phyloP scores from a whole-genome alignment of 2,329 filamentous ascomycete species.

The Epichloe coenophiala region DNA sequence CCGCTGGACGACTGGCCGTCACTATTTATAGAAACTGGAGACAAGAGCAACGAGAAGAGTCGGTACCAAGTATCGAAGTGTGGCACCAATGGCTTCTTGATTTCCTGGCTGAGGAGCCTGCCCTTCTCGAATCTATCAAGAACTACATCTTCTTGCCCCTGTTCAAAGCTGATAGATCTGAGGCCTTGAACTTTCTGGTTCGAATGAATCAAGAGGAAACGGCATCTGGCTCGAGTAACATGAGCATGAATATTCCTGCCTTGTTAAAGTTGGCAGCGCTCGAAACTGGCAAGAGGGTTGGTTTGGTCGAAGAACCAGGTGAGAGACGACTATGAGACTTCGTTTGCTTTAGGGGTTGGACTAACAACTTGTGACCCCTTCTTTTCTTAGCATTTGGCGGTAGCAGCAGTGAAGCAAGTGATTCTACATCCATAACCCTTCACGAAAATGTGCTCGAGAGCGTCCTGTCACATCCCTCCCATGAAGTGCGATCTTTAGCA shows the following conservation, averaged over 20 bases:
- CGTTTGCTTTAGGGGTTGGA: not conserved
- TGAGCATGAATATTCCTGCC: slow-evolving; percentile 37
- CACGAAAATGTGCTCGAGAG: slow-evolving; percentile 32
- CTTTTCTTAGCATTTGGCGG: slow-evolving; percentile 15
- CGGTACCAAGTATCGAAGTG: slow-evolving; percentile 20
- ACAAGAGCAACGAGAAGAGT: slow-evolving; percentile 13
- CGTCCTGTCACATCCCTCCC: slow-evolving; percentile 41
- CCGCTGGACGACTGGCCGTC: slow-evolving; percentile 47
- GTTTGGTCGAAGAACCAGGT: slow-evolving; percentile 56
- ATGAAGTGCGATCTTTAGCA: slow-evolving; percentile 62
- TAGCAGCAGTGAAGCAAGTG: slow-evolving; percentile 4
- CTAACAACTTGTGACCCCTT: not conserved
- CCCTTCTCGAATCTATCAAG: slow-evolving; percentile 48
- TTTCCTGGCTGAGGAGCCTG: slow-evolving; percentile 33
- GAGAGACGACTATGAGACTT: slow-evolving; percentile 6
- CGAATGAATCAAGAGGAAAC: slow-evolving; percentile 38
- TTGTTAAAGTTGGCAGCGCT: slow-evolving; percentile 53
- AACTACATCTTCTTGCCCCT: slow-evolving; percentile 50
- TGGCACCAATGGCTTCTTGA: slow-evolving; percentile 46
- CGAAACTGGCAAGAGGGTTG: slow-evolving; percentile 56
- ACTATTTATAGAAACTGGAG: slow-evolving; percentile 38
- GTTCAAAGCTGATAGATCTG: slow-evolving; percentile 42
- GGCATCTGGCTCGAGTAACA: slow-evolving; percentile 29
- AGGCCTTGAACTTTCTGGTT: slow-evolving; percentile 44
- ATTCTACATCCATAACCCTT: slow-evolving; percentile 20